Conservation (phyloP, 495 filamentous ascomycete genomes). For the Beverwykella pulmonaria region DNA sequence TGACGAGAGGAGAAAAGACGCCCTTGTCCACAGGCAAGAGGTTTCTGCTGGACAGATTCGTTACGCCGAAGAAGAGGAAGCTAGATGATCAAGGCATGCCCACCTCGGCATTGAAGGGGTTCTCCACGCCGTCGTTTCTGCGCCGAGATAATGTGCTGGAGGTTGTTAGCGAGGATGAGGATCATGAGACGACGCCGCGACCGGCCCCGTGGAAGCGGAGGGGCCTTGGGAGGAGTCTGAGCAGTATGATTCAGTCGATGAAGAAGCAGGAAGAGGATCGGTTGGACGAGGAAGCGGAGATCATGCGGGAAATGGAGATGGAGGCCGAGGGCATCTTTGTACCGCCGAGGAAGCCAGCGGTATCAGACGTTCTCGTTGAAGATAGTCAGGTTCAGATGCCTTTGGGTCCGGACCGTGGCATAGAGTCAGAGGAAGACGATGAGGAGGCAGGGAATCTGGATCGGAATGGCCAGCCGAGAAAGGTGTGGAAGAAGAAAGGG, state of each 20-base stretch:
- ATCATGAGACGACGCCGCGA: conserved; percentile 26
- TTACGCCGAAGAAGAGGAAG: conserved; percentile 57
- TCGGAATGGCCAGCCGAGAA: conserved; percentile 54
- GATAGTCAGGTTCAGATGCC: conserved; percentile 60
- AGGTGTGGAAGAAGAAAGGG: conserved; percentile 86
- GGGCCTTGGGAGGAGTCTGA: conserved; percentile 69
- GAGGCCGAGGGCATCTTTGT: conserved; percentile 44
- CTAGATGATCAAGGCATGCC: conserved; percentile 49
- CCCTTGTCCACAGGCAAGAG: conserved; percentile 66
- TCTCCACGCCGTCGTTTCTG: conserved; percentile 76
- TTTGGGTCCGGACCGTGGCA: conserved; percentile 66
- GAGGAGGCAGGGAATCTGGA: conserved; percentile 35
- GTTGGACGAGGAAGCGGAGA: conserved; percentile 72
- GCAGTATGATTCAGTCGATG: conserved; percentile 74
- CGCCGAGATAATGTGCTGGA: conserved; percentile 56
- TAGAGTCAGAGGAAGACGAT: conserved; percentile 53
- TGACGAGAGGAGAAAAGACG: conserved; percentile 55
- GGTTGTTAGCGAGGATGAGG: conserved; percentile 55
- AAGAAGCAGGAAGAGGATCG: conserved; percentile 59
- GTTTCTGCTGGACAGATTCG: conserved; percentile 64
- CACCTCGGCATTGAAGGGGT: conserved; percentile 54
- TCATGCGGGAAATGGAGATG: conserved; percentile 77
- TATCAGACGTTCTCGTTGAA: conserved; percentile 55
- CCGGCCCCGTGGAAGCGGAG: conserved; percentile 58
- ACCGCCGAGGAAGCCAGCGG: conserved; percentile 15